Conservation (phyloP, 805 yeast species). For the Metschnikowia baotianmanensis region DNA sequence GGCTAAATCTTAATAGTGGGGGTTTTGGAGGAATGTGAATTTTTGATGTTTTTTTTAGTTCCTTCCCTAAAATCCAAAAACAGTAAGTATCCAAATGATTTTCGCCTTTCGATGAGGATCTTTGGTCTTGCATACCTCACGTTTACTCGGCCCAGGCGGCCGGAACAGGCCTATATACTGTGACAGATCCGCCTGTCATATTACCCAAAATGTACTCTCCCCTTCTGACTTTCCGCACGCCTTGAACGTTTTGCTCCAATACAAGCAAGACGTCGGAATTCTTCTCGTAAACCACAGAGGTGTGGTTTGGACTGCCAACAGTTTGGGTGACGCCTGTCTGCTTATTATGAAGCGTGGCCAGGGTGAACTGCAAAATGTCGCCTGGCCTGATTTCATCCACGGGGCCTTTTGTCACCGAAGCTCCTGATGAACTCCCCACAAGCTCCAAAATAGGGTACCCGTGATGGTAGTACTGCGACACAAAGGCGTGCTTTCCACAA, state of each 20-base stretch:
- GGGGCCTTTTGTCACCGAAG: conserved; percentile 12
- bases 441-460: conserved; percentile 43
- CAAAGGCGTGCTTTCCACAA: conserved; percentile 58
- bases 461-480: conserved; percentile 45
- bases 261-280: conserved; percentile 31
- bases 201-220: conserved; percentile 39
- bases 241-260: conserved; percentile 51
- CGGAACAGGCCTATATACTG: conserved; percentile 48
- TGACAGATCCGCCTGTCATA: conserved; percentile 42
- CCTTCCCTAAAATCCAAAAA: too few species aligned
- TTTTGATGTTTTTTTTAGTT: too few species aligned
- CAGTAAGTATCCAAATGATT: too few species aligned
- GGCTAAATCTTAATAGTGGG: too few species aligned
- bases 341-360: conserved; percentile 39
- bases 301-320: conserved; percentile 56
- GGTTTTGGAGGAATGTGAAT: too few species aligned
- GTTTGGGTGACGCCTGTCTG: conserved; percentile 33
- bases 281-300: conserved; percentile 35
- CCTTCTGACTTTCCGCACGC: conserved; percentile 37
- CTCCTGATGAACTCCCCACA: conserved; percentile 22
- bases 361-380: conserved; percentile 51
- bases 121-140: too few species aligned
- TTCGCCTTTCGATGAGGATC: too few species aligned
- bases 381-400: conserved; percentile 49
- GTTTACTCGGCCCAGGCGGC: conserved; percentile 39